A percentile compares a stretch with the other conserved stretches of the same genome.
phyloP scores from a whole-genome alignment of 257 asterid genomes.

The Penstemon barbatus region DNA sequence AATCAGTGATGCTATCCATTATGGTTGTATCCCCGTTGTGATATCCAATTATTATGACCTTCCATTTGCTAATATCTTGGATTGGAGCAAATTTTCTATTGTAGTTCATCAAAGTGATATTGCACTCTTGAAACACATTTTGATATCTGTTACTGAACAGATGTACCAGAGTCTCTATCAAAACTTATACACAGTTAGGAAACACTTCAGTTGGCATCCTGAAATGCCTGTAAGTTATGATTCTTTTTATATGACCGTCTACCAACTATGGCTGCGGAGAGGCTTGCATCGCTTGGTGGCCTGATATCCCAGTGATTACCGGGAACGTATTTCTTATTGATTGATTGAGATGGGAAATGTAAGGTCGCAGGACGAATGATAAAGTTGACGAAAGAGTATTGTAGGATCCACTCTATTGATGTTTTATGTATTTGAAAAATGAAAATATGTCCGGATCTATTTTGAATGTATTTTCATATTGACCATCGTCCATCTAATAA shows the following conservation, averaged over 20 bases:
- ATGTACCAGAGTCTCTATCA: conserved; percentile 48
- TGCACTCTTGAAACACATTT: conserved; percentile 42
- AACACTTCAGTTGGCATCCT: conserved; percentile 68
- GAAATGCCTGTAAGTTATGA: conserved; percentile 46
- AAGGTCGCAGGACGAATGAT: too few species aligned
- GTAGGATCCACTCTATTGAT: too few species aligned
- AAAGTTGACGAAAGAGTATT: too few species aligned
- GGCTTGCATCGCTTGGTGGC: conserved; percentile 43
- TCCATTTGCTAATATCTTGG: conserved; percentile 66
- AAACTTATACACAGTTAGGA: conserved; percentile 54
- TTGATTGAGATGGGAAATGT: too few species aligned
- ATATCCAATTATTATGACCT: conserved; percentile 78
- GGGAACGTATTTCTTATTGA: too few species aligned
- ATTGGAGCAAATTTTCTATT: conserved; percentile 75
- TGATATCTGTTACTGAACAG: conserved; percentile 48
- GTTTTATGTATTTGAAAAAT: too few species aligned
- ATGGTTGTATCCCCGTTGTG: conserved; percentile 75
- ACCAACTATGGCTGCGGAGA: conserved; percentile 75
- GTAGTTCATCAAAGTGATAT: conserved; percentile 50
- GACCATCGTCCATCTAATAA: too few species aligned
- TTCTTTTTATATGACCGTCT: conserved; percentile 75
- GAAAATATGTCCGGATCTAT: too few species aligned
- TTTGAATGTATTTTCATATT: too few species aligned
- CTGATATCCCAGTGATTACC: background rate
- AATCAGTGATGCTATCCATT: conserved; percentile 70